phyloP scores from a whole-genome alignment of 2,329 filamentous ascomycete genomes.

The Hypoxylon sp. region DNA sequence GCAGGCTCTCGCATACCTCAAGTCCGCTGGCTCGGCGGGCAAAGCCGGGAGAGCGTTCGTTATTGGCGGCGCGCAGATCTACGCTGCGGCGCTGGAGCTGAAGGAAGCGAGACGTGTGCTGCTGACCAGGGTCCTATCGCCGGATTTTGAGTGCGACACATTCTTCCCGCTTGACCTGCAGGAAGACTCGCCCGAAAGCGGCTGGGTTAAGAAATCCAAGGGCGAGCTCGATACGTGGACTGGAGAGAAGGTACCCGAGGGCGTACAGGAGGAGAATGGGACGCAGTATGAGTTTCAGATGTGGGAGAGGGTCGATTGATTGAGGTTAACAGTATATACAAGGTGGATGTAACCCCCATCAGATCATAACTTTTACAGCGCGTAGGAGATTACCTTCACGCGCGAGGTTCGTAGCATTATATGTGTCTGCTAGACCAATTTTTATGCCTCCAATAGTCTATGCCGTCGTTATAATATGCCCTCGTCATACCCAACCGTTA shows the following conservation, averaged over 20 bases:
- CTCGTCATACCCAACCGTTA: constrained; percentile 26
- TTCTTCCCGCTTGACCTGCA: constrained; percentile 75
- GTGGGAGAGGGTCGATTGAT: constrained; percentile 70
- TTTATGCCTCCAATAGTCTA: constrained; percentile 14
- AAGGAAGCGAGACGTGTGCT: constrained; percentile 72
- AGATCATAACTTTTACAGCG: constrained; percentile 16
- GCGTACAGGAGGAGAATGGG: constrained; percentile 71
- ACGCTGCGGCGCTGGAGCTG: constrained; percentile 75
- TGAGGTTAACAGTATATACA: constrained; percentile 33
- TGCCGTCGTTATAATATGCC: constrained; percentile 19
- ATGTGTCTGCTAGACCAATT: constrained; percentile 4
- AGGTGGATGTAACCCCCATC: constrained; percentile 22
- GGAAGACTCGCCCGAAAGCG: constrained; percentile 51
- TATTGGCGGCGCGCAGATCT: constrained; percentile 92
- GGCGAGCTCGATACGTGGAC: constrained; percentile 72
- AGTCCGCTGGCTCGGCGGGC: constrained; percentile 49
- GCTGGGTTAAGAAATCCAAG: constrained; percentile 68
- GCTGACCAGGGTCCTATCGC: constrained; percentile 73
- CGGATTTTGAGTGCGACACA: constrained; percentile 82
- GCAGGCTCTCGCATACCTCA: constrained; percentile 65
- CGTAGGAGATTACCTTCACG: neutral
- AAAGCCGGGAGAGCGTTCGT: constrained; percentile 76
- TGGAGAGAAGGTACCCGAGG: constrained; percentile 72
- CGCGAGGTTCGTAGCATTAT: neutral
- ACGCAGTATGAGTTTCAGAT: constrained; percentile 79